A percentile compares a stretch with the other conserved stretches of the same genome.
These are phyloP conservation scores for Boletales sp. DNA, from an alignment of 768 basidiomycete species.

Conservation along the genomic window DNA sequence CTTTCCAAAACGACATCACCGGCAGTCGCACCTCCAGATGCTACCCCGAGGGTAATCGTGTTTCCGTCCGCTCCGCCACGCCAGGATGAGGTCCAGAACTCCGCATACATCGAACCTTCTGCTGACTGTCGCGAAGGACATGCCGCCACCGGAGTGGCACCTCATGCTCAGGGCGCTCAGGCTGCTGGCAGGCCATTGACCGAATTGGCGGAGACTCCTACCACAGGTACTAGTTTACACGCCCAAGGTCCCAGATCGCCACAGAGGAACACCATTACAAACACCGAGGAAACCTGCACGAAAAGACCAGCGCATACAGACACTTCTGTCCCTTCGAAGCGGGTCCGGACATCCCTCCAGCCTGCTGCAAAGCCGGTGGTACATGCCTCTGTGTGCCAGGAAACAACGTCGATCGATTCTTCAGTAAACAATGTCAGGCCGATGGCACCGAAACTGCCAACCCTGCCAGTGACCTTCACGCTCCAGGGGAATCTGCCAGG, in stretches of 20 bases:
- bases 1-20: conserved; percentile 13
- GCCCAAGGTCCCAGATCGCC: background rate
- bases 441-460: too few species aligned
- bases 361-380: background rate
- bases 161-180: background rate
- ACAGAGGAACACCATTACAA: background rate
- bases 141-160: background rate
- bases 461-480: background rate
- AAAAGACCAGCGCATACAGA: conserved; percentile 23
- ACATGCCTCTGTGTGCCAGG: background rate
- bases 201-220: background rate
- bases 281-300: background rate
- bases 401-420: background rate
- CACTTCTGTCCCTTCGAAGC: conserved; percentile 11
- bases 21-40: background rate
- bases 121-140: background rate
- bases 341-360: conserved; percentile 4
- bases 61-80: background rate
- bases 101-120: background rate
- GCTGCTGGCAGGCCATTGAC: background rate
- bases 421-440: background rate
- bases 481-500: background rate
- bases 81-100: background rate
- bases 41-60: background rate
- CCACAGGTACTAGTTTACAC: too few species aligned